Evolutionary conservation across 768 basidiomycete species (phyloP).

Genomic region (Russula sp.): DNA sequence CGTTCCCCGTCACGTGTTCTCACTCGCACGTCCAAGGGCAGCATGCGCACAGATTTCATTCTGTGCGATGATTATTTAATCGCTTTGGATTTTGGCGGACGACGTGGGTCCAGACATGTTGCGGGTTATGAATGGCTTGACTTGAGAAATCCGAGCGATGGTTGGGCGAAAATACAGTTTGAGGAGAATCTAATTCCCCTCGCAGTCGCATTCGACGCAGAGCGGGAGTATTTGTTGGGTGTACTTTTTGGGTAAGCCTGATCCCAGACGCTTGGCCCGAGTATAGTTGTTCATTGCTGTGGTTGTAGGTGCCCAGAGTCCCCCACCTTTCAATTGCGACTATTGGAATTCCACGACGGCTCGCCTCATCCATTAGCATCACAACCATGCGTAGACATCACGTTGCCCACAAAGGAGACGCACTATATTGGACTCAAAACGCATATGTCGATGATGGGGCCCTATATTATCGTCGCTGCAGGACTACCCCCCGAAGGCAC

Average conservation of each 20-base stretch:
- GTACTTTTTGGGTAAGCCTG: slow-evolving; percentile 5
- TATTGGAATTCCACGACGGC: slow-evolving; percentile 10
- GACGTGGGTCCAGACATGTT: not conserved
- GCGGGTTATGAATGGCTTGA: slow-evolving; percentile 11
- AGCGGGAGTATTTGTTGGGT: slow-evolving; percentile 1
- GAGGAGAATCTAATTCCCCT: not conserved
- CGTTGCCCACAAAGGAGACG: not conserved
- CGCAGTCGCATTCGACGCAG: not conserved
- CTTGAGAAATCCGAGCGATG: not conserved
- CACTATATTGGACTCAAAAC: slow-evolving; percentile 6
- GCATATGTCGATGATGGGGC: slow-evolving; percentile 2
- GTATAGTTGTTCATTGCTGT: not conserved
- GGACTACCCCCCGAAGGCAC: not conserved
- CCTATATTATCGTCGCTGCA: slow-evolving; percentile 3
- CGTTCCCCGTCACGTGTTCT: not conserved
- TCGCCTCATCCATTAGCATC: slow-evolving; percentile 1
- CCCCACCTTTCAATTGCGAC: slow-evolving; percentile 12
- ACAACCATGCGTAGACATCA: not conserved
- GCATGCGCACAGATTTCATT: not conserved
- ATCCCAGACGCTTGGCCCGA: not conserved
- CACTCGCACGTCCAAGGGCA: not conserved
- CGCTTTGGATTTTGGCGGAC: not conserved
- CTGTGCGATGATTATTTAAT: slow-evolving; percentile 15
- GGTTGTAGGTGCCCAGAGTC: not conserved
- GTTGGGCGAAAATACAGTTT: slow-evolving; percentile 5